Base-by-base conservation (phyloP, 1,284 basidiomycete species). In the Trichosporon sp. region DNA sequence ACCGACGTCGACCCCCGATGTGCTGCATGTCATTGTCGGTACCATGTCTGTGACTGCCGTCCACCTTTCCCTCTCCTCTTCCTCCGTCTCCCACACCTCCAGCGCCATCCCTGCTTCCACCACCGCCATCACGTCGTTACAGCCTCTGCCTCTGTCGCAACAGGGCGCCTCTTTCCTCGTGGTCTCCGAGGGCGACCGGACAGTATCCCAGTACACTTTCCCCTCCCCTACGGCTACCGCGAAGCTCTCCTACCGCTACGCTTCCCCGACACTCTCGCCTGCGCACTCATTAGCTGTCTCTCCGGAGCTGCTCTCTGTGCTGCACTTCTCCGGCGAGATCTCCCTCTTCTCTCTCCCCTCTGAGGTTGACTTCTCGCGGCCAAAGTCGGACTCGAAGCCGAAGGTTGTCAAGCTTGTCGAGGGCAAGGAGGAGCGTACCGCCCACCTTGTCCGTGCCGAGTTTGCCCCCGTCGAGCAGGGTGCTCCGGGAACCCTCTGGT, bases 161-260 rank as follows among this genome's bases (percentile, higher is more conserved):
- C 73, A 76, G 58, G 80, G 76, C 1, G 69, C 70, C 4, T 80
- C 78, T 7, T 91, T 93, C 79, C 82, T 91, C 53, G 90, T 91
- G 4, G 86, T 87, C 23, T 91, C 91, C 5, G 88, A 91, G 75
- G 87, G 86, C 32, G 92, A 93, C 81, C 87, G 92, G 23, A 88
- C 90, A 58, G 84, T 92, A n/a, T 90, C 79, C 4, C 80, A 82
- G 70, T 82, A 81, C 70, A 82, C 79, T 12, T 65, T 80, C n/a
- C 88, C 75, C 75, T 90, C 91, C 82, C 87, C 76, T 74, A 87
- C 70, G 81, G 84, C 68, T 25, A 31, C 83, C 79, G 69, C 83
- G 75, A 65, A 66, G 83, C 84, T 68, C 71, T 81, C 62, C 84
- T 88, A 79, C 88, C 71, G 88, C 83, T 79, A 86, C 88, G 66